Base-by-base conservation (phyloP, 2,329 filamentous ascomycete species). In the Drechslerella dactyloides region DNA sequence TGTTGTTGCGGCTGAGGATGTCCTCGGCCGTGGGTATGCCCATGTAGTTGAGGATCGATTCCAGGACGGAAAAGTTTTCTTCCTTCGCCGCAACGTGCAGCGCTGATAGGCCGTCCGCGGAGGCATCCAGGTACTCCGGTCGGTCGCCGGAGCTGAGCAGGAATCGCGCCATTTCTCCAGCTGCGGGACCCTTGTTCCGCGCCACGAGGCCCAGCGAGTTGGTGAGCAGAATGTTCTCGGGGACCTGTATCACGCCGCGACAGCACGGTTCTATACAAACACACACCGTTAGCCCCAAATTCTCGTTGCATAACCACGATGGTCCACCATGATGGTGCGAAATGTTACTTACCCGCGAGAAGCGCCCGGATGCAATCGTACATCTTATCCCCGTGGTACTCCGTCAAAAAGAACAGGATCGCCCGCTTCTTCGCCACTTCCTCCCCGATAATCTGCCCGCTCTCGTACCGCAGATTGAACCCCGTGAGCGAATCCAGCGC, bases 371-470 rank as follows among this genome's bases (percentile, higher is more conserved):
- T 65, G 60, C 68, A 72, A 19, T 72, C 68, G 15, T 60, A 72
- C 68, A 72, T 72, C 60, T 48, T 54, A 24, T 72, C 68, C 13
- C 68, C 68, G 23, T 61, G 40, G 42, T 63, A 72, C 58, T 72
- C 68, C 21, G 68, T 72, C 27, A 72, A 42, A 53, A 72, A 72
- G 55, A 72, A 72, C 37, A 65, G 46, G n/a, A 72, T 72, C 23
- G 68, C 68, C 35, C 68, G 61, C 68, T 65, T 72, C 37, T 72
- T 72, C 21, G 68, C 68, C 54, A 72, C 60, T 19, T 72, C 68
- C 8, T 72, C 68, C n/a, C 68, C 68, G 1, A 61, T 48, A 37
- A 72, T 61, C 19, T 61, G 35, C 6, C 68, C 60, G 21, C 58
- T 61, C 51, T 65, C 60, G 24, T 72, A 72, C 24, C 44, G 60